Conservation (phyloP, 2,329 filamentous ascomycete species). For the Fusarium sp. region DNA sequence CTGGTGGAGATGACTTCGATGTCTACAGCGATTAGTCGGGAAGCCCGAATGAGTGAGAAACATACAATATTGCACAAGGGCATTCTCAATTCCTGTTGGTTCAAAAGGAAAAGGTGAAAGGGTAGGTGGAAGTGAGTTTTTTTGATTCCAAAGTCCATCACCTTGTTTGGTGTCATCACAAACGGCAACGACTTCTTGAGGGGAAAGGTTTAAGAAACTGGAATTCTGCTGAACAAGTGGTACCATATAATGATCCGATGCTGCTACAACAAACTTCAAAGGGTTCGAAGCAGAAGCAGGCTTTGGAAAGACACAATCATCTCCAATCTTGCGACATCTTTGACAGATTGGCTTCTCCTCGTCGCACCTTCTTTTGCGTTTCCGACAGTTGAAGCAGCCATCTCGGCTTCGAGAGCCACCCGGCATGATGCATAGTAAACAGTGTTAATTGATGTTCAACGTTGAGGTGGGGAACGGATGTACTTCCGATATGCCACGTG, state of each 20-base stretch:
- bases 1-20: constrained; percentile 41
- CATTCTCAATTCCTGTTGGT: constrained; percentile 21
- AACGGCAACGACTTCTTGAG: constrained; percentile 29
- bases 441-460: background rate
- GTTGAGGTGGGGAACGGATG: constrained; percentile 20
- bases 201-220: constrained; percentile 39
- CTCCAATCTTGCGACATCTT: constrained; percentile 28
- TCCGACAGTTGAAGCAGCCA: constrained; percentile 61
- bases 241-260: constrained; percentile 31
- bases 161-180: background rate
- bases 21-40: constrained; percentile 30
- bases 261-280: constrained; percentile 39
- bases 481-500: constrained; percentile 21
- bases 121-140: background rate
- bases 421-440: constrained; percentile 38
- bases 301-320: constrained; percentile 38
- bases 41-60: background rate
- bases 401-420: constrained; percentile 42
- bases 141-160: background rate
- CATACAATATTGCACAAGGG: constrained; percentile 45
- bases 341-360: constrained; percentile 38
- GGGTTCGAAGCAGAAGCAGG: constrained; percentile 36
- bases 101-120: constrained; percentile 29
- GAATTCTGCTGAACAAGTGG: constrained; percentile 7
- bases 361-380: constrained; percentile 64